Percentiles rank a stretch among this genome's conserved stretches.
Evolutionary conservation across 2,329 filamentous ascomycete species (phyloP).

Genomic region (Mycosphaerella sp.): DNA sequence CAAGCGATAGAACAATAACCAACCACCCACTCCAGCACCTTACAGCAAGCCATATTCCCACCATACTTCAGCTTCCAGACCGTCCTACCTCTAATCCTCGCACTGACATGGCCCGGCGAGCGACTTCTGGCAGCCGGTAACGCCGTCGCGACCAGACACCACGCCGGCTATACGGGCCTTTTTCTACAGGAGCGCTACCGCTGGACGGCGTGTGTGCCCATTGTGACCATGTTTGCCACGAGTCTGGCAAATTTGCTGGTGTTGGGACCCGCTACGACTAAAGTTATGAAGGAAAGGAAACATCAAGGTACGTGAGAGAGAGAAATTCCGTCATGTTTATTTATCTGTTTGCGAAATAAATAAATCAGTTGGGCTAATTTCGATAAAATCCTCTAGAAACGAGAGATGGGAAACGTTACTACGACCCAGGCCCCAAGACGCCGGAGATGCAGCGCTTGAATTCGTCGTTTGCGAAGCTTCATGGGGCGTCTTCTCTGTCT

Average conservation of each 20-base stretch:
- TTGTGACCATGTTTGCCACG: constrained; percentile 63
- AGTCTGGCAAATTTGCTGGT: constrained; percentile 64
- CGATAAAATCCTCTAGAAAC: constrained; percentile 52
- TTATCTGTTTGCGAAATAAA: too few relatives aligned
- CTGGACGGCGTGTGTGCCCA: constrained; percentile 60
- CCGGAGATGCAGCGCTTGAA: constrained; percentile 77
- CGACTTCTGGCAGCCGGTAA: constrained; percentile 26
- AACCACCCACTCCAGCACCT: constrained; percentile 42
- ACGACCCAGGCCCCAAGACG: constrained; percentile 71
- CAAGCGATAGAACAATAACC: neutral
- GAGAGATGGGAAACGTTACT: constrained; percentile 81
- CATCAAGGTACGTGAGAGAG: constrained; percentile 59
- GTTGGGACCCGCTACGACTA: constrained; percentile 68
- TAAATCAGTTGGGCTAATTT: too few relatives aligned
- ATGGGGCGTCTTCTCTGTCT: constrained; percentile 73
- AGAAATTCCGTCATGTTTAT: neutral
- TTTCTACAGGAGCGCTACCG: constrained; percentile 56
- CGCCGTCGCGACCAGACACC: constrained; percentile 17
- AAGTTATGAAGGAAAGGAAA: constrained; percentile 67
- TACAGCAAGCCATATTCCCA: constrained; percentile 78
- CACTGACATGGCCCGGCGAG: constrained; percentile 72
- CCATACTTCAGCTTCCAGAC: constrained; percentile 85
- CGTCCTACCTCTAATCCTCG: constrained; percentile 63
- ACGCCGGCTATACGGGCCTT: constrained; percentile 36
- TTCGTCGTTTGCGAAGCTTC: constrained; percentile 69